Base-by-base conservation (phyloP, 345 rosid species). In the Aquilaria malaccensis region DNA sequence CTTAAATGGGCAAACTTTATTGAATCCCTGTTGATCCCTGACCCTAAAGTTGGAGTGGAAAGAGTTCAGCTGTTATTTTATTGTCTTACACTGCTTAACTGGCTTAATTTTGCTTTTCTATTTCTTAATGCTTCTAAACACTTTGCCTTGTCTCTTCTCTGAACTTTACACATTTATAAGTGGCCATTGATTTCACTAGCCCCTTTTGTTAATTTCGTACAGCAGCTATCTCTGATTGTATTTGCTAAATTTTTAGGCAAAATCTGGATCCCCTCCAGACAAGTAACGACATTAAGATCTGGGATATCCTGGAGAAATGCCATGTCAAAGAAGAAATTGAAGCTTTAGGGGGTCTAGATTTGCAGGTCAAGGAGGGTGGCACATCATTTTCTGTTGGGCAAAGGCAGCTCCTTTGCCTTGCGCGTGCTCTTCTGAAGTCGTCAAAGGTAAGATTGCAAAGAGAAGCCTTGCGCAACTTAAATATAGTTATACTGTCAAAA, bases 321-420 rank as follows among this genome's bases (percentile, higher is more conserved):
- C 88, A 89, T 72, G 70, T 93, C 46, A 89, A 85, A 69, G 83
- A 78, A 66, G 91, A 81, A 74, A 91, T 93, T 37, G 97, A 82
- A 72, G 75, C 14, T 47, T 89, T 79, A 57, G 96, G 96, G 58
- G 98, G 98, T 11, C 74, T 93, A 66, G 86, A 83, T 64, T 73
- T 73, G 10, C 74, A 45, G 14, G 69, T 93, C 15, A 82, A 81
- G 67, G 93, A 80, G 76, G 83, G 88, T 54, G 92, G 92, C 64
- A 67, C 69, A 51, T 79, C 85, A 4, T 87, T 89, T 76, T 92
- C 97, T 32, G 88, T 84, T 37, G 98, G 97, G 15, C 97, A 87
- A 76, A 84, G 94, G 78, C 98, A 89, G 77, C 97, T 93, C 50
- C 73, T 93, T 52, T 93, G 97, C 76, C 91, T 93, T 56, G 88